Base-by-base conservation (phyloP, 345 rosid species). In the Dipteronia sinensis region DNA sequence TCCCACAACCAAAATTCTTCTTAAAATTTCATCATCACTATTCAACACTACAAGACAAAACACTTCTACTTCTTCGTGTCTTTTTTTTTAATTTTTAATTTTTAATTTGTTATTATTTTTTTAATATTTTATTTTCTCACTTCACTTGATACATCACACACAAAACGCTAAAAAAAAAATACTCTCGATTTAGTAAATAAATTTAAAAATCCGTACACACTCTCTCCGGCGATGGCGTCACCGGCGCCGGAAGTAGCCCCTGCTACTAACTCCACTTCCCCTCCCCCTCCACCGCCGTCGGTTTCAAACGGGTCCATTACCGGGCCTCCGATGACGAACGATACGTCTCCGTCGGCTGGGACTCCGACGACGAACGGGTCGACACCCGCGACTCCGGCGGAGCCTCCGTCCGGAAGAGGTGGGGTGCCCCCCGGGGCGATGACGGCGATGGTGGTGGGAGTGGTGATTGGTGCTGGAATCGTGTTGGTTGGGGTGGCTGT, bases 381-480 rank as follows among this genome's bases (percentile, higher is more conserved):
- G 31, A 7, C 31, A 3, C 44, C 25, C 6, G 10, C 11, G 3
- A 46, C 38, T 2, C 25, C 34, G 19, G 3, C 29, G n/a, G 29
- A 40, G 9, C 15, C 20, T 2, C 23, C 40, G 38, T 4, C 38
- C 1, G 38, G 38, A 5, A 6, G 38, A 2, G 4, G 46, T 6
- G 61, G 72, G 3, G 17, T 55, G 3, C 59, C 72, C 9, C 9
- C 27, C 31, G 78, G 65, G 22, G 53, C 77, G 16, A 9, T 85
- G 38, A 72, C 73, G 3, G 83, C 63, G 3, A 34, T 79, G 15
- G 78, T 85, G 8, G 78, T 77, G 2, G 87, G 87, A 23, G 53
- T 72, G 40, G 81, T 67, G 19, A 10, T 85, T 15, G 87, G 87
- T 55, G 87, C 73, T 7, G 31, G 59, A 20, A 61, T 78, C 22